Evolutionary conservation across 2,329 filamentous ascomycete genomes (phyloP).

Genomic region (Blastomyces emzantsi): DNA sequence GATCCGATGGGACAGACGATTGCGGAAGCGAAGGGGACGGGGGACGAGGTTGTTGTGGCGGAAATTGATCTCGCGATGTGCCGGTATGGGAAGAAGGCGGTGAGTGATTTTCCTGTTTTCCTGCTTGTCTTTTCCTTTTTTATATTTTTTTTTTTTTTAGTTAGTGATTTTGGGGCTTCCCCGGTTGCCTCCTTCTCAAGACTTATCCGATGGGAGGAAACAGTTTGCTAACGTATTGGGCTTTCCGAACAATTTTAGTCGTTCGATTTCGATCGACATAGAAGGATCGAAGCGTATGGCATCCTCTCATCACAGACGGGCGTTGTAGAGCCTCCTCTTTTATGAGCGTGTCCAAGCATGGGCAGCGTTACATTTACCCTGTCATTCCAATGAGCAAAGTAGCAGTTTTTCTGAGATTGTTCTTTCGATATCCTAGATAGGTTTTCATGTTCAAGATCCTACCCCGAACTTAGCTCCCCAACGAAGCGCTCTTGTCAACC

Average conservation of each 20-base stretch:
- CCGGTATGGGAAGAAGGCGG: conserved; percentile 2
- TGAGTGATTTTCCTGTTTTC: neutral
- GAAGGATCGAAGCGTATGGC: conserved; percentile 6
- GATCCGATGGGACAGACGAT: conserved; percentile 2
- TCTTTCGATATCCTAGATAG: neutral
- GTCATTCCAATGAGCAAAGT: neutral
- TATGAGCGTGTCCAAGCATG: neutral
- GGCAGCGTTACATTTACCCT: neutral
- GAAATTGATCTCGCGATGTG: conserved; percentile 4
- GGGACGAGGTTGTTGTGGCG: conserved; percentile 7
- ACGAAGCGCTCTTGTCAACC: too few species aligned
- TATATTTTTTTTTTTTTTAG: neutral
- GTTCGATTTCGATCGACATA: conserved; percentile 4
- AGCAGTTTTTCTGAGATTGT: neutral
- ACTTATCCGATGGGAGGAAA: neutral
- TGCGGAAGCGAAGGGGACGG: conserved; percentile 5
- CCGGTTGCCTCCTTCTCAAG: neutral
- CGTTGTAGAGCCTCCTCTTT: neutral
- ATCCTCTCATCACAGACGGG: conserved; percentile 6
- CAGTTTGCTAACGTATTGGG: neutral
- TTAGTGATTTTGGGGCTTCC: neutral
- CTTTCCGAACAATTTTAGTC: neutral
- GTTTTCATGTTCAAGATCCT: neutral
- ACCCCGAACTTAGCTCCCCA: too few species aligned
- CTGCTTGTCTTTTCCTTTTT: neutral